Conservation (phyloP, 805 yeast species). For the Nakazawaea holstii region DNA sequence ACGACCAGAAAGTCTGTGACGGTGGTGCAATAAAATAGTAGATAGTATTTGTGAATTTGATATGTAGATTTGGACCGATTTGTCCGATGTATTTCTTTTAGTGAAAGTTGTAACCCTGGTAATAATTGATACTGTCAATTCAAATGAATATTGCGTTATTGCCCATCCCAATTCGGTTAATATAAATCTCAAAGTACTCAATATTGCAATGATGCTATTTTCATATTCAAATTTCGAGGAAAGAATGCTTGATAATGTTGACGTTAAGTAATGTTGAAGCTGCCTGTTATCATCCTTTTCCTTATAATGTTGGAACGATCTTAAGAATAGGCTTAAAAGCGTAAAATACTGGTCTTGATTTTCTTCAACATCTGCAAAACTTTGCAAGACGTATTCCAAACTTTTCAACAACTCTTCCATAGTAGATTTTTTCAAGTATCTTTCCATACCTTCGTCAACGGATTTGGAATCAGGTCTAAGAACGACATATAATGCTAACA, state of each 20-base stretch:
- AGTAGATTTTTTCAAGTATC: constrained; percentile 11
- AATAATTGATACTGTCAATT: constrained; percentile 40
- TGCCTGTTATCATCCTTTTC: not conserved
- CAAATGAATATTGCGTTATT: constrained; percentile 63
- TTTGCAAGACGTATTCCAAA: constrained; percentile 15
- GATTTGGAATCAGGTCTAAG: constrained; percentile 20
- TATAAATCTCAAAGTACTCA: constrained; percentile 31
- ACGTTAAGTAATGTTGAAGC: not conserved
- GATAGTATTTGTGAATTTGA: constrained; percentile 48
- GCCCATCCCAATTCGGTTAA: constrained; percentile 50
- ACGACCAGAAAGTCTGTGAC: constrained; percentile 66
- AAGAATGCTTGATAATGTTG: constrained; percentile 1
- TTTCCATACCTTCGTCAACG: not conserved
- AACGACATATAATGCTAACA: constrained; percentile 29
- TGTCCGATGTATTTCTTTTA: not conserved
- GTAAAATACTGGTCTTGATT: constrained; percentile 17
- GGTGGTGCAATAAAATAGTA: constrained; percentile 56
- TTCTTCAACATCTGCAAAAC: constrained; percentile 15
- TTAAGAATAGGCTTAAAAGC: constrained; percentile 13
- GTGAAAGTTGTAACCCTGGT: constrained; percentile 19
- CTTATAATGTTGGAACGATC: not conserved
- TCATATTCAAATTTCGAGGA: not conserved
- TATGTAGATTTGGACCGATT: constrained; percentile 23
- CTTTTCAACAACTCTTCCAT: constrained; percentile 12
- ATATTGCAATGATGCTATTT: constrained; percentile 8